These are phyloP conservation scores for Coprinopsis marcescibilis DNA, from an alignment of 768 basidiomycete genomes.

Conservation along the genomic window DNA sequence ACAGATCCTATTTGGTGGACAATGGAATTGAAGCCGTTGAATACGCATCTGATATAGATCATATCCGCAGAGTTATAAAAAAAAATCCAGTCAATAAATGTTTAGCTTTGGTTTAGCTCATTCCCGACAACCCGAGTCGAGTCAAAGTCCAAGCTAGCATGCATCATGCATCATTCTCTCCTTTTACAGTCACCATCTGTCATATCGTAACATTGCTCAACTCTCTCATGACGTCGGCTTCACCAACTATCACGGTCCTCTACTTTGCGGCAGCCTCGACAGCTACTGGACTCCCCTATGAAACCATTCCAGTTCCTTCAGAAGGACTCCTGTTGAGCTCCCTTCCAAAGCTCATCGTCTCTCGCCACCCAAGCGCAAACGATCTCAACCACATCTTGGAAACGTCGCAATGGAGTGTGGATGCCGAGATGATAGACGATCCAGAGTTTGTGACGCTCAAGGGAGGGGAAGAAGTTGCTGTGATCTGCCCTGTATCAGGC, in stretches of 20 bases:
- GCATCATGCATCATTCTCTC: no score
- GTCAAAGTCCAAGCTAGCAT: no score
- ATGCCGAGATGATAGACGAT: constrained; percentile 74
- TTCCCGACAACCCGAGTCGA: no score
- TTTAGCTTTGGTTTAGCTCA: no score
- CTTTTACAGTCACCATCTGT: neutral
- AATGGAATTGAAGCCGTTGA: constrained; percentile 63
- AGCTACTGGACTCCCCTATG: constrained; percentile 50
- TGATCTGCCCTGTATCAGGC: constrained; percentile 81
- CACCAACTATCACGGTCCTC: constrained; percentile 37
- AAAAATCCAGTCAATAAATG: constrained; percentile 12
- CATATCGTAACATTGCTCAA: neutral
- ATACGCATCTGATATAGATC: no score
- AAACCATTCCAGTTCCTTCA: constrained; percentile 45
- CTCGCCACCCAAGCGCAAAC: constrained; percentile 46
- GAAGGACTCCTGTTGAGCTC: constrained; percentile 43
- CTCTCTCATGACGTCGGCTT: constrained; percentile 18
- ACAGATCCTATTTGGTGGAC: constrained; percentile 89
- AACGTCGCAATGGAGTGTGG: constrained; percentile 70
- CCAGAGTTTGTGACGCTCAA: constrained; percentile 40
- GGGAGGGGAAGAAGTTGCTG: constrained; percentile 73
- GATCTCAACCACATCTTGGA: constrained; percentile 50
- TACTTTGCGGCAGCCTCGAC: constrained; percentile 67
- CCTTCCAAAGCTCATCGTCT: constrained; percentile 45
- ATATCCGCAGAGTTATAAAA: no score